Evolutionary conservation across 495 filamentous ascomycete genomes (phyloP).

Genomic region (Lasiosphaeria hispida): DNA sequence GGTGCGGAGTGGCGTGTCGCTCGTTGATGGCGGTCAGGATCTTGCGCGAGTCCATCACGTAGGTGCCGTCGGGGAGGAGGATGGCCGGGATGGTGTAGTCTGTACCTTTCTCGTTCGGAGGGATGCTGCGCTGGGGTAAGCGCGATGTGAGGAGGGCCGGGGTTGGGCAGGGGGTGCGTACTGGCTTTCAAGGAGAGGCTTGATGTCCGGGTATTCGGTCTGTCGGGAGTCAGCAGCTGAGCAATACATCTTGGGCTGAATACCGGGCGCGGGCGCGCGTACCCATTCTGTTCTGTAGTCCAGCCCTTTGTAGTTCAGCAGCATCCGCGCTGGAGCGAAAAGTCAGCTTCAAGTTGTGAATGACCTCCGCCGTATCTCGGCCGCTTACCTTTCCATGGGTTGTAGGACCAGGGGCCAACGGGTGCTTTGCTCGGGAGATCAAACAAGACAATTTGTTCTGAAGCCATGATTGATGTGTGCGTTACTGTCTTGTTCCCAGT

Average conservation of each 20-base stretch:
- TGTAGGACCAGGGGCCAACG: slow-evolving; percentile 53
- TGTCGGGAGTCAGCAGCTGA: neutral
- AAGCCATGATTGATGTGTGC: slow-evolving; percentile 9
- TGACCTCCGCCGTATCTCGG: neutral
- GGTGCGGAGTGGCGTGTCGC: slow-evolving; percentile 49
- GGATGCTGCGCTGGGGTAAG: slow-evolving; percentile 30
- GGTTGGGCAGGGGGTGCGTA: slow-evolving; percentile 17
- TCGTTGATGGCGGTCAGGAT: slow-evolving; percentile 53
- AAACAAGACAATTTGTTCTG: slow-evolving; percentile 45
- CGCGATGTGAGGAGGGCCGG: no score
- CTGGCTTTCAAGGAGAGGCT: slow-evolving; percentile 29
- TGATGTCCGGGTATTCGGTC: slow-evolving; percentile 61
- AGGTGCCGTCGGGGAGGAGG: slow-evolving; percentile 48
- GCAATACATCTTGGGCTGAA: neutral
- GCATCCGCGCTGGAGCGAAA: slow-evolving; percentile 47
- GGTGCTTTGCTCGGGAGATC: slow-evolving; percentile 53
- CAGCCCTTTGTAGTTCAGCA: slow-evolving; percentile 61
- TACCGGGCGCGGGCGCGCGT: neutral
- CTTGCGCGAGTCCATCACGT: slow-evolving; percentile 54
- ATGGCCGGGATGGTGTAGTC: slow-evolving; percentile 57
- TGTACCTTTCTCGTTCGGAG: slow-evolving; percentile 10
- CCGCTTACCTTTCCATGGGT: slow-evolving; percentile 58
- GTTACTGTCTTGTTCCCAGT: no score
- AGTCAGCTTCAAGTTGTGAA: neutral
- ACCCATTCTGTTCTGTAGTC: slow-evolving; percentile 64